phyloP scores from a whole-genome alignment of 805 yeast species.

The Kuraishia hungarica region DNA sequence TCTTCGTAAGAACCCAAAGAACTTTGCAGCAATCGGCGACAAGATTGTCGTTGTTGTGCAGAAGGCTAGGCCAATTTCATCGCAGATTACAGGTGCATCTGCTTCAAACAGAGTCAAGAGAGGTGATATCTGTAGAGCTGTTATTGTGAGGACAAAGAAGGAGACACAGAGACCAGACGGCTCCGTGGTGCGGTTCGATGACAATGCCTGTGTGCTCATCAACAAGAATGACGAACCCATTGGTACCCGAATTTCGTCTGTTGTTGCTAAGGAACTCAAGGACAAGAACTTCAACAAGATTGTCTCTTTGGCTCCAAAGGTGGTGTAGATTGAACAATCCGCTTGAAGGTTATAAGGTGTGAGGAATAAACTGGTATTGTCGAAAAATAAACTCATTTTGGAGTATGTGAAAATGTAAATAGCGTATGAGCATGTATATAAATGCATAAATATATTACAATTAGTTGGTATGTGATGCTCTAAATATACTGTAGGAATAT shows the following conservation, averaged over 20 bases:
- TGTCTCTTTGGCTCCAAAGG: conserved; percentile 86
- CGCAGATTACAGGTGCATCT: conserved; percentile 64
- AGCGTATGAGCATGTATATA: background rate
- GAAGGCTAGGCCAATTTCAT: conserved; percentile 72
- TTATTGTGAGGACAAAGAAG: conserved; percentile 81
- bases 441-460: background rate
- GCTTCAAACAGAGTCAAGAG: conserved; percentile 79
- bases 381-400: no score
- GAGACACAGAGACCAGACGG: conserved; percentile 79
- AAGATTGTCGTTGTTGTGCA: conserved; percentile 91
- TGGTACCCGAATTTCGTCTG: conserved; percentile 87
- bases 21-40: conserved; percentile 83
- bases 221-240: conserved; percentile 88
- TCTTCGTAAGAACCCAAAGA: conserved; percentile 77
- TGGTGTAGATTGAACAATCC: conserved; percentile 27
- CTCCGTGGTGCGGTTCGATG: conserved; percentile 78
- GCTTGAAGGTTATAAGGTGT: no score
- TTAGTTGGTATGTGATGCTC: no score
- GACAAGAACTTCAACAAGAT: conserved; percentile 79
- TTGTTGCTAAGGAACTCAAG: conserved; percentile 85
- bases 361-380: no score
- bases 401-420: background rate
- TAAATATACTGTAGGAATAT: no score
- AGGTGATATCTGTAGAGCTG: conserved; percentile 94
- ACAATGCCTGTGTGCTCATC: conserved; percentile 92